A percentile compares a stretch with the other conserved stretches of the same genome.
Evolutionary conservation across 2,329 filamentous ascomycete species (phyloP).

Genomic region (Ophiocordyceps unilateralis): DNA sequence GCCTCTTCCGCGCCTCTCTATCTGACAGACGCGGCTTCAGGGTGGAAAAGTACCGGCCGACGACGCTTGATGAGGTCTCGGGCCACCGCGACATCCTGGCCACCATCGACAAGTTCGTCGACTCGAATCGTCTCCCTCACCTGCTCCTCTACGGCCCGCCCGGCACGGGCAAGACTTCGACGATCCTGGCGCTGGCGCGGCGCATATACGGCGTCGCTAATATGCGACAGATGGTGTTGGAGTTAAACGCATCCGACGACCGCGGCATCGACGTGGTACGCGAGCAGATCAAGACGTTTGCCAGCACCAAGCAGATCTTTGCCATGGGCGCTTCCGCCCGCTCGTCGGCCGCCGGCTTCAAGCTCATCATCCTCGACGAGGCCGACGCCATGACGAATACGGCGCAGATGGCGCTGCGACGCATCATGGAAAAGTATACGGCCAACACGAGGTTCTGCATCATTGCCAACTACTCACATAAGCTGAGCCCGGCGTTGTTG

Average conservation of each 20-base stretch:
- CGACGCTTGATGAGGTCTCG: conserved; percentile 77
- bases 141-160: conserved; percentile 92
- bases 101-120: conserved; percentile 95
- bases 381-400: conserved; percentile 99
- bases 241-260: conserved; percentile 94
- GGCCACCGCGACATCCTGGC: conserved; percentile 94
- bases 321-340: conserved; percentile 29
- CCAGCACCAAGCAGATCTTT: conserved; percentile 96
- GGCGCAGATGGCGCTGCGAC: conserved; percentile 87
- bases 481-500: conserved; percentile 79
- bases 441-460: conserved; percentile 96
- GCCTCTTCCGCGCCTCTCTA: neutral
- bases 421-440: conserved; percentile 99
- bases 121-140: conserved; percentile 84
- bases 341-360: conserved; percentile 53
- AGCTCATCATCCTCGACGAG: conserved; percentile 94
- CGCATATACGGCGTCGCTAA: conserved; percentile 85
- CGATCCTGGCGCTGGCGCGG: conserved; percentile 79
- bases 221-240: conserved; percentile 95
- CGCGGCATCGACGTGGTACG: conserved; percentile 94
- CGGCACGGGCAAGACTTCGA: conserved; percentile 94
- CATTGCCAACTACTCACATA: conserved; percentile 98
- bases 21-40: conserved; percentile 20
- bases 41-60: conserved; percentile 95
- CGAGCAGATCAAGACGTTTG: conserved; percentile 99